These are phyloP conservation scores for Metroxylon sagu DNA, from an alignment of 176 grass and related monocot species.

Conservation along the genomic window DNA sequence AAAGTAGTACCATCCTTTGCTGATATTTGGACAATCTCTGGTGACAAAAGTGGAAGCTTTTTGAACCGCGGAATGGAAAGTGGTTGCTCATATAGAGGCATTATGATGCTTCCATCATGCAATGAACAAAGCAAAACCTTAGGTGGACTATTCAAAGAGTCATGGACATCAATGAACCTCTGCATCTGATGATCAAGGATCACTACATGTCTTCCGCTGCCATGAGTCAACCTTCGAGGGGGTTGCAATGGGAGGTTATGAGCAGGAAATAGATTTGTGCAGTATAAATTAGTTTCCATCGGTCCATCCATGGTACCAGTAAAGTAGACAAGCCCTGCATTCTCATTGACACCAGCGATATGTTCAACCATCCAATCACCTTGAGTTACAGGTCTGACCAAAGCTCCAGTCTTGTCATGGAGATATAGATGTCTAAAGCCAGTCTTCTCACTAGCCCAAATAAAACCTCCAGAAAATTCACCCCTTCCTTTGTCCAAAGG, in stretches of 20 bases:
- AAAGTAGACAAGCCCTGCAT: slow-evolving; percentile 77
- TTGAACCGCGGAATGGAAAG: slow-evolving; percentile 44
- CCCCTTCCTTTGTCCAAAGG: slow-evolving; percentile 69
- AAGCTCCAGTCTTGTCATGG: slow-evolving; percentile 67
- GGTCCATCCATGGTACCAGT: slow-evolving; percentile 81
- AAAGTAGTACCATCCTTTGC: slow-evolving; percentile 69
- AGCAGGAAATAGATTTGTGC: slow-evolving; percentile 65
- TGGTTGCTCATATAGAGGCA: slow-evolving; percentile 75
- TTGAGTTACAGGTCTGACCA: slow-evolving; percentile 80
- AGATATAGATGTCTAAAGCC: slow-evolving; percentile 93
- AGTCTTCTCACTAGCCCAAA: slow-evolving; percentile 97
- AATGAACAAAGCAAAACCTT: slow-evolving; percentile 75
- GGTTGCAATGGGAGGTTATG: slow-evolving; percentile 55
- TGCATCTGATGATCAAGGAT: slow-evolving; percentile 93
- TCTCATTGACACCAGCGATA: slow-evolving; percentile 90
- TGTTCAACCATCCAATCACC: slow-evolving; percentile 96
- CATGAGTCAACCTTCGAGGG: slow-evolving; percentile 76
- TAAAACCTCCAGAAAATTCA: slow-evolving; percentile 60
- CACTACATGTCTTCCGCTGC: slow-evolving; percentile 72
- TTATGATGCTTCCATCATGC: slow-evolving; percentile 76
- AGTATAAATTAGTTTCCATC: slow-evolving; percentile 83
- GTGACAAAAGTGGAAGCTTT: slow-evolving; percentile 64
- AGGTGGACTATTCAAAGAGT: slow-evolving; percentile 73
- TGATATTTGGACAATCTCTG: slow-evolving; percentile 74
- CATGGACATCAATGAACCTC: slow-evolving; percentile 88